Evolutionary conservation across 192 early-diverging fungal genomes (phyloP).

Genomic region (Ambispora gerdemannii): DNA sequence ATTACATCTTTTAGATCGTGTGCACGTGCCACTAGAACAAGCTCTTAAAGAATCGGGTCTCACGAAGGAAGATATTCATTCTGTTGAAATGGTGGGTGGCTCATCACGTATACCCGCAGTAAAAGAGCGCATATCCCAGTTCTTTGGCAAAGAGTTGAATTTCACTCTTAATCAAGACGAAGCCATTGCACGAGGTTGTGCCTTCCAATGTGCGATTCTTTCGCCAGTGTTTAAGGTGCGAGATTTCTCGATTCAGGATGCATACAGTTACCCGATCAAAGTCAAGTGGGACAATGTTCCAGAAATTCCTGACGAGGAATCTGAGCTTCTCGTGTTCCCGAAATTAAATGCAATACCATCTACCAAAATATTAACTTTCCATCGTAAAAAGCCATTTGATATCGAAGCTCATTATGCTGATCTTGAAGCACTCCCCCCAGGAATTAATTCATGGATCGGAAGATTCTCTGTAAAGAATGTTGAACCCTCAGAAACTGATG

Average conservation of each 20-base stretch:
- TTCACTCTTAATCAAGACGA: slow-evolving; percentile 98
- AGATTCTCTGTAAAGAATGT: slow-evolving; percentile 85
- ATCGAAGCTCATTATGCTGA: slow-evolving; percentile 78
- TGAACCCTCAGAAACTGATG: slow-evolving; percentile 55
- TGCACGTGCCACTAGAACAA: slow-evolving; percentile 70
- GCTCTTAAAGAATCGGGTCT: slow-evolving; percentile 76
- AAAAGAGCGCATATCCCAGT: slow-evolving; percentile 82
- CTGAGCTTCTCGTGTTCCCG: slow-evolving; percentile 83
- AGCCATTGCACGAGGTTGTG: slow-evolving; percentile 93
- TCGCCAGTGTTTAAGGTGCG: slow-evolving; percentile 98
- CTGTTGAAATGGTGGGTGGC: slow-evolving; percentile 93
- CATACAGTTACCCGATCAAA: slow-evolving; percentile 84
- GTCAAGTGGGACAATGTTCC: slow-evolving; percentile 80
- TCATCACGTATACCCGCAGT: slow-evolving; percentile 92
- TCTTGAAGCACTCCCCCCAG: slow-evolving; percentile 67
- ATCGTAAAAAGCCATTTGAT: slow-evolving; percentile 79
- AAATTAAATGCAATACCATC: slow-evolving; percentile 83
- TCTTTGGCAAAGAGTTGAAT: slow-evolving; percentile 85
- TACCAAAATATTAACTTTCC: slow-evolving; percentile 90
- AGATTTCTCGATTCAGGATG: slow-evolving; percentile 90
- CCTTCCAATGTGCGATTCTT: slow-evolving; percentile 94
- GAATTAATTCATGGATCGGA: slow-evolving; percentile 78
- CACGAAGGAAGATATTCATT: slow-evolving; percentile 80
- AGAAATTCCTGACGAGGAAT: slow-evolving; percentile 64
- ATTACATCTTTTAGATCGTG: slow-evolving; percentile 64